phyloP scores from a whole-genome alignment of 2,329 filamentous ascomycete species.

The Pseudogymnoascus sp. region DNA sequence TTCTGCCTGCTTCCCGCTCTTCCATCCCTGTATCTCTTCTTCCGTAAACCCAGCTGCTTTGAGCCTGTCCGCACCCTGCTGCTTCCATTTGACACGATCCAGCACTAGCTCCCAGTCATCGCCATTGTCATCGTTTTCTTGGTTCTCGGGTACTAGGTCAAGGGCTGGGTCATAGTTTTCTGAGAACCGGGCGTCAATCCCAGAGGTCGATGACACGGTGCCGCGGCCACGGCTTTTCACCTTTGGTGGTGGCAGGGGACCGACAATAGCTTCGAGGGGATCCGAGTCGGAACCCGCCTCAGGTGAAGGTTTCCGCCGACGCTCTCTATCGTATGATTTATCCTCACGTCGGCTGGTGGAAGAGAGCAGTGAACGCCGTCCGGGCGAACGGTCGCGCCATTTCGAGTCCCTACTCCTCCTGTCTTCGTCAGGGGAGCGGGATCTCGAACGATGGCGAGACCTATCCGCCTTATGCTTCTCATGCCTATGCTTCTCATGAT shows the following conservation, averaged over 20 bases:
- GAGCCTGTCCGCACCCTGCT: conserved; percentile 66
- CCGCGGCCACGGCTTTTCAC: conserved; percentile 59
- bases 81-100: conserved; percentile 70
- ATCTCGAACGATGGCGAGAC: neutral
- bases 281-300: conserved; percentile 48
- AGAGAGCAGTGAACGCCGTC: neutral
- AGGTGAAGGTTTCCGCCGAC: neutral
- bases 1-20: conserved; percentile 48
- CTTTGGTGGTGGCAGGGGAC: conserved; percentile 53
- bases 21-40: conserved; percentile 63
- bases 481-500: neutral
- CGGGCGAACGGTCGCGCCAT: neutral
- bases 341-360: neutral
- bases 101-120: conserved; percentile 74
- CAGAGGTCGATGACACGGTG: conserved; percentile 48
- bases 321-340: neutral
- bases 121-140: conserved; percentile 40
- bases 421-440: neutral
- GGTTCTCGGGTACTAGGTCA: conserved; percentile 37
- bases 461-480: neutral
- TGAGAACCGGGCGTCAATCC: conserved; percentile 75
- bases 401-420: conserved; percentile 1
- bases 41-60: conserved; percentile 71
- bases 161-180: conserved; percentile 48
- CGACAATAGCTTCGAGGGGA: conserved; percentile 66